Percentiles rank a stretch among this genome's conserved stretches.
phyloP scores from a whole-genome alignment of 148 eudicot genomes.

The Polygonum maritimum region DNA sequence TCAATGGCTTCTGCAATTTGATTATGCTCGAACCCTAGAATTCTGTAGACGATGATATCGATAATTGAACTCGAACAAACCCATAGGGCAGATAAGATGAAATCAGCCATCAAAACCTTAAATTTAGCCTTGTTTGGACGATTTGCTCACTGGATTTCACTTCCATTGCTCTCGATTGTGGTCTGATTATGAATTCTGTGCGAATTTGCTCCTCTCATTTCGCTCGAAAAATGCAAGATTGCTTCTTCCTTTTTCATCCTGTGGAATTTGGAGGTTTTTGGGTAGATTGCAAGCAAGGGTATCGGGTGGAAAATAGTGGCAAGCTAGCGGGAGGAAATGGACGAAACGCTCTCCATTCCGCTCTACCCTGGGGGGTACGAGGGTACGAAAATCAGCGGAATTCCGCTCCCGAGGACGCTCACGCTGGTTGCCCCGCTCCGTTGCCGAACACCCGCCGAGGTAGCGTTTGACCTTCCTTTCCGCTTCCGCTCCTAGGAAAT shows the following conservation, averaged over 20 bases:
- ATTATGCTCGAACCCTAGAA: conserved; percentile 32
- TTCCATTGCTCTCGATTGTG: background rate
- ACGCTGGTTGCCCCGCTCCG: too few species aligned
- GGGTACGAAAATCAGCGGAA: too few species aligned
- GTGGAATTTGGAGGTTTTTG: background rate
- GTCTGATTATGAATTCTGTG: background rate
- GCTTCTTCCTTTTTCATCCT: background rate
- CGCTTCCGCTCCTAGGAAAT: too few species aligned
- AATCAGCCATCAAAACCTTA: conserved; percentile 41
- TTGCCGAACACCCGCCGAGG: too few species aligned
- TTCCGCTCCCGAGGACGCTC: too few species aligned
- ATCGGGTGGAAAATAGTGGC: too few species aligned
- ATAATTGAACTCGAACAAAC: conserved; percentile 58
- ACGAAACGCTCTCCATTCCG: too few species aligned
- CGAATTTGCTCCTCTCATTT: background rate
- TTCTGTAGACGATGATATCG: conserved; percentile 32
- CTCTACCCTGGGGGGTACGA: too few species aligned
- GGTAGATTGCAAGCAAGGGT: background rate
- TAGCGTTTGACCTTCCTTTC: too few species aligned
- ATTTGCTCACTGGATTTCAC: background rate
- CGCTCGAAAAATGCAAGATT: background rate
- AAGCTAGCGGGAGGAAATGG: too few species aligned
- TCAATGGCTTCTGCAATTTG: conserved; percentile 35
- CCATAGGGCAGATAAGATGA: conserved; percentile 56
- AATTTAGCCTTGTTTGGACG: background rate